Evolutionary conservation across 257 asterid species (phyloP).

Genomic region (Penstemon barbatus): DNA sequence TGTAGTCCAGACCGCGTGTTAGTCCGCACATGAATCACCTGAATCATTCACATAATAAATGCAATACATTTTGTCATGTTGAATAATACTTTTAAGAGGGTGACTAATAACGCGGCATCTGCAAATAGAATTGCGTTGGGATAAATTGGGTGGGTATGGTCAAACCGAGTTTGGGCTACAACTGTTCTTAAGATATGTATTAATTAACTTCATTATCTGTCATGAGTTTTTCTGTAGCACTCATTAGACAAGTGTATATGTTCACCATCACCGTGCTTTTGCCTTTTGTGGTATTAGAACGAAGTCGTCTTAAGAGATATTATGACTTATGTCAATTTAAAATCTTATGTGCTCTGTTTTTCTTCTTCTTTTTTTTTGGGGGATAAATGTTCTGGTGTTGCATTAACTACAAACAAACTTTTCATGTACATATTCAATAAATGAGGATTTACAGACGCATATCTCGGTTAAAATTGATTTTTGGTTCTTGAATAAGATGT

Average conservation of each 20-base stretch:
- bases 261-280: constrained; percentile 2
- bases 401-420: not conserved
- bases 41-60: too few species aligned
- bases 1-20: too few species aligned
- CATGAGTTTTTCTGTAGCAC: not conserved
- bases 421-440: not conserved
- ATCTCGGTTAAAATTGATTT: not conserved
- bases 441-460: not conserved
- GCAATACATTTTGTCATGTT: too few species aligned
- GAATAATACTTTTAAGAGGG: too few species aligned
- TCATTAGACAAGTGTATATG: not conserved
- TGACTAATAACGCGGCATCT: not conserved
- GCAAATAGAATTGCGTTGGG: not conserved
- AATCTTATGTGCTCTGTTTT: not conserved
- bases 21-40: too few species aligned
- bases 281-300: not conserved
- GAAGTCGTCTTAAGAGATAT: not conserved
- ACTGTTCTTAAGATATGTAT: not conserved
- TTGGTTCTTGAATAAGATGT: too few species aligned
- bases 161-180: not conserved
- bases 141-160: not conserved
- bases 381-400: not conserved
- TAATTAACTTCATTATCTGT: constrained; percentile 7
- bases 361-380: too few species aligned
- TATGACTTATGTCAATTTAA: constrained; percentile 3